Conservation (phyloP, 2,329 filamentous ascomycete genomes). For the Aspergillus felis region DNA sequence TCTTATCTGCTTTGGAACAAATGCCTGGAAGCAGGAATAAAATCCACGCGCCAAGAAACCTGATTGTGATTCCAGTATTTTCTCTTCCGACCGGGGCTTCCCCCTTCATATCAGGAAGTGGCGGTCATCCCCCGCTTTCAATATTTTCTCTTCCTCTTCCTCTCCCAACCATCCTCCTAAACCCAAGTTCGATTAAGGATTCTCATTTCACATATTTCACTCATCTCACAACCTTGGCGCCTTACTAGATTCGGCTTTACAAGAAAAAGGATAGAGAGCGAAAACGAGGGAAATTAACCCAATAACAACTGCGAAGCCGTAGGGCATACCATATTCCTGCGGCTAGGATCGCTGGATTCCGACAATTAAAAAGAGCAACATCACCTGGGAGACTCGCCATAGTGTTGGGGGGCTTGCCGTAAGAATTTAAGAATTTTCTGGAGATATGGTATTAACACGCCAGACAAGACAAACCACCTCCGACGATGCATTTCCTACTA, state of each 20-base stretch:
- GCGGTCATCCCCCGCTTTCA: background rate
- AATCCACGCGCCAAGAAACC: background rate
- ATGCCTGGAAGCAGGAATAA: background rate
- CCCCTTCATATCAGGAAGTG: background rate
- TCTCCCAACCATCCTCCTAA: background rate
- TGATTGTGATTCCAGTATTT: background rate
- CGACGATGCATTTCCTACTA: constrained; percentile 71
- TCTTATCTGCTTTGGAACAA: background rate
- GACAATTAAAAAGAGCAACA: background rate
- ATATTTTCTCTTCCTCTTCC: background rate
- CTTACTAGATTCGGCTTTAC: background rate
- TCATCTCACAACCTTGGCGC: background rate
- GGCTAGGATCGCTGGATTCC: background rate
- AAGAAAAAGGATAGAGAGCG: background rate
- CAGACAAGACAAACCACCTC: constrained; percentile 55
- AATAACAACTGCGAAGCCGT: background rate
- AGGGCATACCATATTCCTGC: background rate
- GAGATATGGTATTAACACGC: constrained; percentile 59
- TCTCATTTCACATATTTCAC: background rate
- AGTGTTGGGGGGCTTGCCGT: constrained; percentile 37
- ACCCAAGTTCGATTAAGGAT: background rate
- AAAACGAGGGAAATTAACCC: background rate
- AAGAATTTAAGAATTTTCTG: constrained; percentile 49
- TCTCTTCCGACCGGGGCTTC: background rate
- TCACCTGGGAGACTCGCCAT: background rate